Evolutionary conservation across 192 early-diverging fungal species (phyloP).

Genomic region (Chytriomyces hyalinus): DNA sequence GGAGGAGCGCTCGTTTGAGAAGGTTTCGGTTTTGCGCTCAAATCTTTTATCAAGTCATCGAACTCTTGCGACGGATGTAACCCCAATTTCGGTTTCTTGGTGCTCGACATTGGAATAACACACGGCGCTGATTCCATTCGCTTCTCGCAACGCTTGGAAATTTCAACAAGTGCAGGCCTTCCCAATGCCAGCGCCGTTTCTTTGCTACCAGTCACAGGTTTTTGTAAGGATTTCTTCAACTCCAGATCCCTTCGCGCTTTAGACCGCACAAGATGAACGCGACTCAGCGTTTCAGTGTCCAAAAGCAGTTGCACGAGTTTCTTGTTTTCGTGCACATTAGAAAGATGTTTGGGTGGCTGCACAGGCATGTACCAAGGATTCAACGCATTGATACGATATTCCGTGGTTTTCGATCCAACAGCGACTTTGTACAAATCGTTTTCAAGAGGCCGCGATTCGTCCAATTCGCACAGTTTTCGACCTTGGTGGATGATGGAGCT

Average conservation of each 20-base stretch:
- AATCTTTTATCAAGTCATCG: too few species aligned
- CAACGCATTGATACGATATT: background rate
- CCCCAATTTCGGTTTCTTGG: too few species aligned
- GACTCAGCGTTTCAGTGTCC: slow-evolving; percentile 7
- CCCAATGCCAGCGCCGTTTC: background rate
- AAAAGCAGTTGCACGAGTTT: slow-evolving; percentile 2
- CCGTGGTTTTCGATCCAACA: background rate
- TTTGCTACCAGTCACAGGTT: too few species aligned
- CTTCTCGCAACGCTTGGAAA: slow-evolving; percentile 5
- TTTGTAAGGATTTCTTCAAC: background rate
- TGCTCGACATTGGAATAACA: background rate
- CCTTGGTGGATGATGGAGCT: background rate
- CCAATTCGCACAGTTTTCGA: background rate
- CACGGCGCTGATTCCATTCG: slow-evolving; percentile 19
- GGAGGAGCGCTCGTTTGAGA: too few species aligned
- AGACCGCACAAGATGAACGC: slow-evolving; percentile 2
- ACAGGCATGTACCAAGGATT: slow-evolving; percentile 8
- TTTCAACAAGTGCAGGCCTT: background rate
- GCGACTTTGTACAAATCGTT: slow-evolving; percentile 14
- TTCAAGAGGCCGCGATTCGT: background rate
- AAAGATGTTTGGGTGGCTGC: background rate
- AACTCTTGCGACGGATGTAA: too few species aligned
- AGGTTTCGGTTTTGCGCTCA: too few species aligned
- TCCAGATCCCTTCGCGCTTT: slow-evolving; percentile 3
- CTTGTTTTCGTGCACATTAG: background rate